phyloP scores from a whole-genome alignment of 352 stramenopile genomes.

The Pythium phragmiticola region DNA sequence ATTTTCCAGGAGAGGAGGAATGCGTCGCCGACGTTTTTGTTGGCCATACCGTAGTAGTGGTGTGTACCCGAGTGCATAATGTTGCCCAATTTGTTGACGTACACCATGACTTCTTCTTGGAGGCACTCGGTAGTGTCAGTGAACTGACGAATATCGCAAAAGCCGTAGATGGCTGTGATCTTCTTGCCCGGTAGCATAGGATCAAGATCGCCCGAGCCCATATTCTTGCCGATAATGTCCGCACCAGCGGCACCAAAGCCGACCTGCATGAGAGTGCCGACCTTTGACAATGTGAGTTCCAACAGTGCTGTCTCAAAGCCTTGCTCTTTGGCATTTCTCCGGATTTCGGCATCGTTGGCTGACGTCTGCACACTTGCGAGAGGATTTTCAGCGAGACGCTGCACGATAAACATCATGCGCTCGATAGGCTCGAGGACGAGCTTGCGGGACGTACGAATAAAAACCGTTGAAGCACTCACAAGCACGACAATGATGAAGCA shows the following conservation, averaged over 20 bases:
- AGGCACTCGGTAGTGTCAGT: conserved; percentile 89
- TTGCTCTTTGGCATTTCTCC: conserved; percentile 77
- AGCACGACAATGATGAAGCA: conserved; percentile 86
- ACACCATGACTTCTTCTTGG: conserved; percentile 91
- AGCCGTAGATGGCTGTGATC: conserved; percentile 93
- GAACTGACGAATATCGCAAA: conserved; percentile 95
- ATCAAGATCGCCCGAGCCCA: conserved; percentile 84
- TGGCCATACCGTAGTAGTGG: conserved; percentile 86
- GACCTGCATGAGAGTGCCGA: conserved; percentile 84
- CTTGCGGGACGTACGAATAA: conserved; percentile 78
- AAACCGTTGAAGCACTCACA: conserved; percentile 73
- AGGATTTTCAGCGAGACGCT: conserved; percentile 87
- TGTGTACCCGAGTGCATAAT: conserved; percentile 89
- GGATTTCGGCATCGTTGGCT: conserved; percentile 58
- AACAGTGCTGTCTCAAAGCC: conserved; percentile 74
- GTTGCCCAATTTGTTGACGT: conserved; percentile 90
- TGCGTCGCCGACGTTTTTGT: conserved; percentile 90
- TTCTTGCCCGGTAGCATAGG: conserved; percentile 89
- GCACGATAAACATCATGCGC: conserved; percentile 90
- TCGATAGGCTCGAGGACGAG: conserved; percentile 90
- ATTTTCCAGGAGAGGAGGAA: conserved; percentile 96
- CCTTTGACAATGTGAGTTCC: conserved; percentile 82
- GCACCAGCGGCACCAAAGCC: conserved; percentile 78
- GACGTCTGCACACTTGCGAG: conserved; percentile 80
- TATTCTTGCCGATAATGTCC: conserved; percentile 87